A percentile compares a stretch with the other conserved stretches of the same genome.
These are phyloP conservation scores for Vigna radiata DNA, from an alignment of 306 rosid species.

Conservation along the genomic window DNA sequence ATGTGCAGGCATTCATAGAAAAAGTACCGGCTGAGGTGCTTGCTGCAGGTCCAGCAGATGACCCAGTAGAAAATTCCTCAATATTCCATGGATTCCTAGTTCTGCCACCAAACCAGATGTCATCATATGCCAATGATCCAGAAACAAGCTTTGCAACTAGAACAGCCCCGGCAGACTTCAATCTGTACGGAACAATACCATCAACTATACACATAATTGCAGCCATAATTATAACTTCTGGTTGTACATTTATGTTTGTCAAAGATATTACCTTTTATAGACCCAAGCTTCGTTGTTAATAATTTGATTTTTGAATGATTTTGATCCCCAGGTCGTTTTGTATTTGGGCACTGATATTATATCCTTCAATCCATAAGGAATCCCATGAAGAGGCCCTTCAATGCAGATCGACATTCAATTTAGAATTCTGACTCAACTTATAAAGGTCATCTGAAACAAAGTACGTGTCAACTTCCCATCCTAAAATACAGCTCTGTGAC, in stretches of 20 bases:
- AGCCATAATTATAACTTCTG: constrained; percentile 26
- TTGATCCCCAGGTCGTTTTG: constrained; percentile 85
- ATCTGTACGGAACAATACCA: constrained; percentile 47
- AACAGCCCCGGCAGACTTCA: constrained; percentile 72
- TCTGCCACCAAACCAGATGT: constrained; percentile 87
- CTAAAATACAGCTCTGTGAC: neutral
- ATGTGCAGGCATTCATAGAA: constrained; percentile 11
- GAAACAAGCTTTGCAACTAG: constrained; percentile 86
- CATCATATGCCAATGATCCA: constrained; percentile 85
- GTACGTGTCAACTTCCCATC: constrained; percentile 7
- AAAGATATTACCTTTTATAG: constrained; percentile 61
- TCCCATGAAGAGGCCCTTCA: constrained; percentile 82
- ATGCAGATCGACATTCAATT: constrained; percentile 25
- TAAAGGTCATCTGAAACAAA: constrained; percentile 16
- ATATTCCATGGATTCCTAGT: constrained; percentile 88
- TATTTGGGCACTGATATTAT: constrained; percentile 77
- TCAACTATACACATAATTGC: constrained; percentile 7
- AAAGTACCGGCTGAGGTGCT: constrained; percentile 72
- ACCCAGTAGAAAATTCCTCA: constrained; percentile 75
- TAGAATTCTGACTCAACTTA: neutral
- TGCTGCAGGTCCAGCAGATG: constrained; percentile 87
- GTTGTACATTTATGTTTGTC: constrained; percentile 23
- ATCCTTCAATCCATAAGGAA: constrained; percentile 91
- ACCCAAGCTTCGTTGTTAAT: constrained; percentile 77
- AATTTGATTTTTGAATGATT: constrained; percentile 70